Evolutionary conservation across 169 alveolate species (phyloP), one percentile per base, ranked within the genome.

Genomic region (Plasmodium falciparum): DNA sequence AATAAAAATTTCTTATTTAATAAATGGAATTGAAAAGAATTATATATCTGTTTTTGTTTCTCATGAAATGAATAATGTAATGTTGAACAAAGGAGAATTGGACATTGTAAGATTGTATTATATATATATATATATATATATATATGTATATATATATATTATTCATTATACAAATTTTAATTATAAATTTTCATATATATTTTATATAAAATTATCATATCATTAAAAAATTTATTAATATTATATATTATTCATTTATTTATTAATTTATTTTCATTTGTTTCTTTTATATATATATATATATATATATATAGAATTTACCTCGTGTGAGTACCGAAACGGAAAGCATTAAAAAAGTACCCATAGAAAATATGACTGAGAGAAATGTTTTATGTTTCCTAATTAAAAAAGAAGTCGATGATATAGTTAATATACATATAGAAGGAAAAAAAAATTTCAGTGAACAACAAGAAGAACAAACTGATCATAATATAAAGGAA

Each of bases 251-350:
- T 39, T 39, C 47, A 39, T 39, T 39, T 5, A 39, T 39, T 71
- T 56, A 15, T 26, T 33, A 50, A 9, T n/a, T 26, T 50, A 26
- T 49, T 74, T 74, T 74, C 43, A 22, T 8, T 33, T 59, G 43
- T 74, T 24, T n/a, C 29, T 15, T 20, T 66, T 45, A 29, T 52
- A 24, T 47, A 1, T 22, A 47, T 9, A 33, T 45, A 47, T 9
- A 33, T 45, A 1, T 22, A 47, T 9, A 33, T 26, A 29, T 20
- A 43, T 33, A 83, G 91, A 83, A 83, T 62, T 62, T 83, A 69
- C 91, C 75, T 17, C 58, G 73, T 49, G 85, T 83, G 58, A 69
- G 91, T 33, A 67, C 73, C 83, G 91, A 69, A n/a, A 83, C 91
- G 33, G 83, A 83, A 47, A 83, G 91, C 26, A 29, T 65, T 11